These are phyloP conservation scores for Pyricularia grisea DNA, from an alignment of 2,329 filamentous ascomycete species.

Conservation along the genomic window DNA sequence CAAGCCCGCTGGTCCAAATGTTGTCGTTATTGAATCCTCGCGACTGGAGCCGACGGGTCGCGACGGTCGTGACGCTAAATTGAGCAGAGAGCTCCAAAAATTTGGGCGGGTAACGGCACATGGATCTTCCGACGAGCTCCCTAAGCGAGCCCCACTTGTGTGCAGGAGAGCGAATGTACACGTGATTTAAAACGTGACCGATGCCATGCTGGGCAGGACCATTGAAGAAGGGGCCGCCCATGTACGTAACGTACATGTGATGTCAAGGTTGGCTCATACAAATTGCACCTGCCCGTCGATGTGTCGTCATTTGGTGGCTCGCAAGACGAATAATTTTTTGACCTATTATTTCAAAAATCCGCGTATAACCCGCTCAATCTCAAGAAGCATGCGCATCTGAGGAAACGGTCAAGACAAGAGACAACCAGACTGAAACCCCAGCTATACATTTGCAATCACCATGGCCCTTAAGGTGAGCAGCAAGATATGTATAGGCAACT, in stretches of 20 bases:
- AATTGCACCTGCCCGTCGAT: background rate
- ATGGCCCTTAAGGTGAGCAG: conserved; percentile 2
- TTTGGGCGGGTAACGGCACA: background rate
- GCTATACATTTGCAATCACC: background rate
- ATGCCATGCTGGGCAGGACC: too few relatives aligned
- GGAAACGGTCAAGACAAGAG: background rate
- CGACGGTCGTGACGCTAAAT: background rate
- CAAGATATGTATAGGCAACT: too few relatives aligned
- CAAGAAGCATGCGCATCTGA: background rate
- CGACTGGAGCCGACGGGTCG: background rate
- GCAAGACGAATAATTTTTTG: background rate
- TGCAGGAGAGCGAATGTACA: background rate
- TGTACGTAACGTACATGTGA: background rate
- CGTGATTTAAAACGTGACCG: background rate
- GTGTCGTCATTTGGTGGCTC: background rate
- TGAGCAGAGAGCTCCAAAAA: background rate
- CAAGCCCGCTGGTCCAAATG: too few relatives aligned
- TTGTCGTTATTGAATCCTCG: too few relatives aligned
- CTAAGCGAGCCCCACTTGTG: background rate
- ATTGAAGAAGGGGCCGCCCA: too few relatives aligned
- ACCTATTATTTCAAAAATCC: background rate
- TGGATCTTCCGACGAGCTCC: background rate
- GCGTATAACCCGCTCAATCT: background rate
- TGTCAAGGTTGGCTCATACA: background rate
- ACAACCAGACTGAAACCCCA: background rate